Evolutionary conservation across 2,329 filamentous ascomycete genomes (phyloP).

Genomic region (Pyrenochaeta sp.): DNA sequence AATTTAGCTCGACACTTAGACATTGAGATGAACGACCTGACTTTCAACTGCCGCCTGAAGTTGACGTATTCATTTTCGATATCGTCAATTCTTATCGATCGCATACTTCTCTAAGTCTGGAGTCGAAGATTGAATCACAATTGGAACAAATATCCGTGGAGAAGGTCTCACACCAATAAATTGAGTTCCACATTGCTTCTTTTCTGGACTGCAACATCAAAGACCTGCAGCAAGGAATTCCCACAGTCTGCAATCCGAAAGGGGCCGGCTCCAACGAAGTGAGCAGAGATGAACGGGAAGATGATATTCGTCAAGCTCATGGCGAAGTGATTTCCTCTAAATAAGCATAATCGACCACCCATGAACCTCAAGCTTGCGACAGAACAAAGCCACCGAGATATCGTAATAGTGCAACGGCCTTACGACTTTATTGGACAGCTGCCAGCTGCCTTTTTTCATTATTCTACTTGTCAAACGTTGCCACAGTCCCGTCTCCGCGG

Average conservation of each 20-base stretch:
- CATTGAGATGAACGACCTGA: too few species aligned
- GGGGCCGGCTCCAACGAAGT: too few species aligned
- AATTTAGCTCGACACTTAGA: neutral
- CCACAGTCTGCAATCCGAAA: neutral
- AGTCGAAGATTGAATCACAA: neutral
- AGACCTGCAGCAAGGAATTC: neutral
- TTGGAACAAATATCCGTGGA: neutral
- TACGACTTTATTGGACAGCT: neutral
- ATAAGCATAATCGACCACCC: too few species aligned
- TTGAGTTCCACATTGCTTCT: neutral
- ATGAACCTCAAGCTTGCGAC: too few species aligned
- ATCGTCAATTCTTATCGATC: neutral
- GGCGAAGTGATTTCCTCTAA: too few species aligned
- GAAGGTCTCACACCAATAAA: neutral
- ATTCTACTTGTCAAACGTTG: neutral
- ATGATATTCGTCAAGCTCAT: too few species aligned
- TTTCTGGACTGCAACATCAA: neutral
- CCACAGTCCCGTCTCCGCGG: constrained; percentile 5
- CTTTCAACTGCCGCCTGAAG: too few species aligned
- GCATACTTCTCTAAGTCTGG: too few species aligned
- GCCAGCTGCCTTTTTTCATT: neutral
- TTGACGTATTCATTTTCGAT: neutral
- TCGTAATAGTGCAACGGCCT: too few species aligned
- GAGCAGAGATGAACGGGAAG: too few species aligned
- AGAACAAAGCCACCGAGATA: neutral